A percentile compares a stretch with the other conserved stretches of the same genome.
These are phyloP conservation scores for Fusarium sp. DNA, from an alignment of 2,329 filamentous ascomycete species.

Conservation along the genomic window DNA sequence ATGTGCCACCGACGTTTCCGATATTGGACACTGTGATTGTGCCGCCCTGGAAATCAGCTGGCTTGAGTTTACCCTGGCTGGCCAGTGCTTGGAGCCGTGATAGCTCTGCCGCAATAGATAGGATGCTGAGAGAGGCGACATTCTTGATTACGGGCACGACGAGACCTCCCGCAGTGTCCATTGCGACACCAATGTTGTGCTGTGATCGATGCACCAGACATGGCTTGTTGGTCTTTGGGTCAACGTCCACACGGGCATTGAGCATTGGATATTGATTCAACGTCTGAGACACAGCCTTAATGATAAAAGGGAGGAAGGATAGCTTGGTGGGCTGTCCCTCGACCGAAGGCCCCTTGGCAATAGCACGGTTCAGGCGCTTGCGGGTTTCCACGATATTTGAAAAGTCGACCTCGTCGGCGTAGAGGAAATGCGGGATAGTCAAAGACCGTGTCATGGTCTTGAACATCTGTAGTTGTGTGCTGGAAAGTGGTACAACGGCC, in stretches of 20 bases:
- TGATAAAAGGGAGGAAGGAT: slow-evolving; percentile 92
- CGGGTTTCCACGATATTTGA: slow-evolving; percentile 80
- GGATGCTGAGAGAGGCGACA: slow-evolving; percentile 81
- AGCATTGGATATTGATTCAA: slow-evolving; percentile 86
- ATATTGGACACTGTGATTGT: slow-evolving; percentile 98
- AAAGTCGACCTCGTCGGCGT: slow-evolving; percentile 90
- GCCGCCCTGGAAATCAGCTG: slow-evolving; percentile 82
- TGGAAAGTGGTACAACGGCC: slow-evolving; percentile 76
- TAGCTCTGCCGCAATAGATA: slow-evolving; percentile 83
- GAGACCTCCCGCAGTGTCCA: slow-evolving; percentile 91
- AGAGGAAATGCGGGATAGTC: slow-evolving; percentile 93
- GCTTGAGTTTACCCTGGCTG: slow-evolving; percentile 78
- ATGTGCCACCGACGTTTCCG: slow-evolving; percentile 92
- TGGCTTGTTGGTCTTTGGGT: slow-evolving; percentile 71
- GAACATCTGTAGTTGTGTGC: slow-evolving; percentile 93
- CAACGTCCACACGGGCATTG: slow-evolving; percentile 83
- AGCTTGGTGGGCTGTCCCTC: slow-evolving; percentile 71
- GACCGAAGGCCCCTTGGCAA: slow-evolving; percentile 62
- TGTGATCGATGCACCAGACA: slow-evolving; percentile 81
- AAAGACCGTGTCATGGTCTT: slow-evolving; percentile 96
- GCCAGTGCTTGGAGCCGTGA: slow-evolving; percentile 79
- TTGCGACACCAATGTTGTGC: slow-evolving; percentile 96
- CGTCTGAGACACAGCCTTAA: slow-evolving; percentile 93
- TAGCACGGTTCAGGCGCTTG: slow-evolving; percentile 77
- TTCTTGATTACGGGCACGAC: slow-evolving; percentile 93